A percentile compares a stretch with the other conserved stretches of the same genome.
phyloP scores from a whole-genome alignment of 1,139 yeast genomes.

The Arxiozyma bovina region DNA sequence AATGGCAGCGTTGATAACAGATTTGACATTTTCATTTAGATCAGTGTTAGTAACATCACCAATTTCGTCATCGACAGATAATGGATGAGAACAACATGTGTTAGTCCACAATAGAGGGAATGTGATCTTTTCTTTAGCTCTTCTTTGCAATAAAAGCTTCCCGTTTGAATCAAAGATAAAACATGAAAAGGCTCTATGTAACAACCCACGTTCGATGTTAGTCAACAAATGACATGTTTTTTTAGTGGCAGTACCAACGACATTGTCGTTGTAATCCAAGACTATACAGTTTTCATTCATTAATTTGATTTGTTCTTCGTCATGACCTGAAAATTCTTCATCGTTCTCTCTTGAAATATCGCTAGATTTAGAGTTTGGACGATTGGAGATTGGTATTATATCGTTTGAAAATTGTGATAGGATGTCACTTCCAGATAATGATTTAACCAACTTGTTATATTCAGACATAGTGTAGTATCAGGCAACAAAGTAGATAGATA shows the following conservation, averaged over 20 bases:
- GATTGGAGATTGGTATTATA: conserved; percentile 33
- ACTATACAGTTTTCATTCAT: conserved; percentile 97
- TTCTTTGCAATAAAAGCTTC: conserved; percentile 75
- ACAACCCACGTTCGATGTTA: conserved; percentile 72
- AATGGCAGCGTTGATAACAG: conserved; percentile 82
- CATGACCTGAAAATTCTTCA: conserved; percentile 60
- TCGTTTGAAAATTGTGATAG: conserved; percentile 50
- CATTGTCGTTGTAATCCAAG: conserved; percentile 74
- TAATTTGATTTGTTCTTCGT: conserved; percentile 82
- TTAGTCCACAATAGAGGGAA: conserved; percentile 97
- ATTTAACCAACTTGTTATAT: conserved; percentile 48
- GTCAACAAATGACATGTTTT: conserved; percentile 86
- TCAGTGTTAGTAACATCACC: conserved; percentile 29
- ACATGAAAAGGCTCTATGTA: conserved; percentile 93
- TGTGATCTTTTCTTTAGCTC: conserved; percentile 93
- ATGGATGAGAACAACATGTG: conserved; percentile 96
- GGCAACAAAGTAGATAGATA: too few relatives aligned
- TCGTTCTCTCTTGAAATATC: conserved; percentile 4
- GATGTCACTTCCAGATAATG: conserved; percentile 42
- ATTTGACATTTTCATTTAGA: not conserved
- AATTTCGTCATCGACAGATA: conserved; percentile 72
- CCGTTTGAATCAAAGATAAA: conserved; percentile 75
- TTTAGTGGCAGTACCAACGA: conserved; percentile 90
- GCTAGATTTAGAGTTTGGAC: conserved; percentile 30
- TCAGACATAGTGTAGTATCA: conserved; percentile 5